Percentiles rank a stretch among this genome's conserved stretches.
Conservation (phyloP, 768 basidiomycete genomes). For the Boletus vinaceobasis region DNA sequence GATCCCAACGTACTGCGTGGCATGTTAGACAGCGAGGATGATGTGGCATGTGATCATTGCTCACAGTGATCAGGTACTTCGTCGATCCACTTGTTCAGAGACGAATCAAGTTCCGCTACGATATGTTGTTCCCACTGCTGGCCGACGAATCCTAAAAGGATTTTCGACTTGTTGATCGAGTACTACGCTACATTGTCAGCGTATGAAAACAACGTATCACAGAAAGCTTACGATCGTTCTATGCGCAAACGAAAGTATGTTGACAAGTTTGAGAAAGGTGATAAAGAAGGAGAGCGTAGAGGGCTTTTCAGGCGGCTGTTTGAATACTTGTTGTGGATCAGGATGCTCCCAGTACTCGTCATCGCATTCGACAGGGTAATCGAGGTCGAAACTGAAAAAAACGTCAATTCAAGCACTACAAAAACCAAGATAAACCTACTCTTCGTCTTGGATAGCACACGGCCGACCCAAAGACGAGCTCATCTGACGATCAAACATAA, state of each 20-base stretch:
- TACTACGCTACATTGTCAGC: conserved; percentile 43
- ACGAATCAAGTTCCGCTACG: conserved; percentile 71
- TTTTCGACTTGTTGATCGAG: conserved; percentile 62
- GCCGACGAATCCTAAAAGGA: conserved; percentile 48
- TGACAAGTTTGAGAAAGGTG: conserved; percentile 51
- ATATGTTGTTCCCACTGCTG: conserved; percentile 60
- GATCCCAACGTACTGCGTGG: conserved; percentile 42
- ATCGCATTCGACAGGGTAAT: conserved; percentile 61
- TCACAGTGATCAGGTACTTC: conserved; percentile 50
- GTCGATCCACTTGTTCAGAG: conserved; percentile 77
- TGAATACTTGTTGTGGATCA: conserved; percentile 48
- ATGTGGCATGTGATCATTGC: background rate
- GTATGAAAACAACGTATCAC: background rate
- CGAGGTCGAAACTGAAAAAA: conserved; percentile 54
- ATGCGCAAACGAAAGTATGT: conserved; percentile 59
- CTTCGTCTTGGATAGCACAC: conserved; percentile 65
- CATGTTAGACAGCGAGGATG: conserved; percentile 3
- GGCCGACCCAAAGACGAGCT: conserved; percentile 62
- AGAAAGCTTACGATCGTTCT: conserved; percentile 52
- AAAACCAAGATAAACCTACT: conserved; percentile 40
- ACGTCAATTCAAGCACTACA: background rate
- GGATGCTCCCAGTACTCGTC: conserved; percentile 63
- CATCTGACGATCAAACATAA: conserved; percentile 29
- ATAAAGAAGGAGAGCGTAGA: conserved; percentile 53
- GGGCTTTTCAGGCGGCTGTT: conserved; percentile 61